Percentiles rank a stretch among this genome's conserved stretches.
Evolutionary conservation across 257 asterid genomes (phyloP).

Genomic region (Sherardia arvensis): DNA sequence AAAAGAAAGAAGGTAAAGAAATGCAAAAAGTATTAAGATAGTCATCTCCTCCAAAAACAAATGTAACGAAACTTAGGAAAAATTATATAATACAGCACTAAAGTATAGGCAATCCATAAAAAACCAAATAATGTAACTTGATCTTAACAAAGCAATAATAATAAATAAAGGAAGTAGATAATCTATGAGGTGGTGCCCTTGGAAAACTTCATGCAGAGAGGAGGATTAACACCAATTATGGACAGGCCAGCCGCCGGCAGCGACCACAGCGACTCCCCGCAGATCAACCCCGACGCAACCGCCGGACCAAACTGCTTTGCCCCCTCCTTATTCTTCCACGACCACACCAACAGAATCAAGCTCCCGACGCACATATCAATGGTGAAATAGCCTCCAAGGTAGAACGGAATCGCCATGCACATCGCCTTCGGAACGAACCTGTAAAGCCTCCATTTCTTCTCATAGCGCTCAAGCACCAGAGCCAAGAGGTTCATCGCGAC

Average conservation of each 20-base stretch:
- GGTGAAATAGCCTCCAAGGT: slow-evolving; percentile 55
- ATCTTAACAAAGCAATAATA: not conserved
- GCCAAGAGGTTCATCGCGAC: slow-evolving; percentile 18
- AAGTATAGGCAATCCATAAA: no score
- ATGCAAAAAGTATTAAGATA: no score
- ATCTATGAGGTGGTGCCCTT: not conserved
- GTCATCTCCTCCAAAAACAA: no score
- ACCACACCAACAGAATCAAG: slow-evolving; percentile 44
- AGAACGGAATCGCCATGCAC: slow-evolving; percentile 86
- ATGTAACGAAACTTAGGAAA: no score
- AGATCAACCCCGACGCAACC: slow-evolving; percentile 62
- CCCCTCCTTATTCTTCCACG: slow-evolving; percentile 19
- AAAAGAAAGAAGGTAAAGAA: no score
- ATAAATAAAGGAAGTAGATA: no score
- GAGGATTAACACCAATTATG: slow-evolving; percentile 37
- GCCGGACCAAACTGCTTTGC: slow-evolving; percentile 47
- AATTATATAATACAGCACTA: no score
- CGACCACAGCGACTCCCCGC: slow-evolving; percentile 76
- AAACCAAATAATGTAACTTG: no score
- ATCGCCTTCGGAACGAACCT: slow-evolving; percentile 62
- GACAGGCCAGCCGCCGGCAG: slow-evolving; percentile 60
- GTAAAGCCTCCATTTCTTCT: slow-evolving; percentile 32
- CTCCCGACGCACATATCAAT: slow-evolving; percentile 80
- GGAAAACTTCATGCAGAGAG: slow-evolving; percentile 47
- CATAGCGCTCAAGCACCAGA: slow-evolving; percentile 20